Conservation (phyloP, 306 rosid genomes). For the Adenanthera pavonina region DNA sequence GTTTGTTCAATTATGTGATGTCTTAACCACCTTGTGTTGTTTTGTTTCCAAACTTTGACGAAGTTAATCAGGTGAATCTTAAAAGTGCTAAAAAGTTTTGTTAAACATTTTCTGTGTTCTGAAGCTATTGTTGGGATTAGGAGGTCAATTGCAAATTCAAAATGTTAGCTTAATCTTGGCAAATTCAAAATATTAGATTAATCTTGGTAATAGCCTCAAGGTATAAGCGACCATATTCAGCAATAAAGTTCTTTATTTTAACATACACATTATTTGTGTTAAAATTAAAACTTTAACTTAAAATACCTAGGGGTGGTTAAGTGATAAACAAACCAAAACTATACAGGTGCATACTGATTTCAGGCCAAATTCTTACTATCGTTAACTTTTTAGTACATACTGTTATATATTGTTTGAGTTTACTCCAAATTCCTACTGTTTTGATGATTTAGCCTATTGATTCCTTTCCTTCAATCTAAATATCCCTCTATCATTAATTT, state of each 20-base stretch:
- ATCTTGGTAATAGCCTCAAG: neutral
- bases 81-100: neutral
- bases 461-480: neutral
- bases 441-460: neutral
- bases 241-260: neutral
- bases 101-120: neutral
- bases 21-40: neutral
- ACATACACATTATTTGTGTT: neutral
- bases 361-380: neutral
- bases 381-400: neutral
- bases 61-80: no score
- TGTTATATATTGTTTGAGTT: neutral
- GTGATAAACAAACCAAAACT: neutral
- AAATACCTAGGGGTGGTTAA: neutral
- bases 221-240: neutral
- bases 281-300: neutral
- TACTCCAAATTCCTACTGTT: neutral
- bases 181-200: neutral
- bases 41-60: no score
- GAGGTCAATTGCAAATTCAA: neutral
- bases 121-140: neutral
- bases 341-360: neutral
- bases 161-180: no score
- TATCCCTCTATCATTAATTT: neutral
- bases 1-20: neutral